These are phyloP conservation scores for Pilatotrama ljubarskyi DNA, from an alignment of 768 basidiomycete species.

Conservation along the genomic window DNA sequence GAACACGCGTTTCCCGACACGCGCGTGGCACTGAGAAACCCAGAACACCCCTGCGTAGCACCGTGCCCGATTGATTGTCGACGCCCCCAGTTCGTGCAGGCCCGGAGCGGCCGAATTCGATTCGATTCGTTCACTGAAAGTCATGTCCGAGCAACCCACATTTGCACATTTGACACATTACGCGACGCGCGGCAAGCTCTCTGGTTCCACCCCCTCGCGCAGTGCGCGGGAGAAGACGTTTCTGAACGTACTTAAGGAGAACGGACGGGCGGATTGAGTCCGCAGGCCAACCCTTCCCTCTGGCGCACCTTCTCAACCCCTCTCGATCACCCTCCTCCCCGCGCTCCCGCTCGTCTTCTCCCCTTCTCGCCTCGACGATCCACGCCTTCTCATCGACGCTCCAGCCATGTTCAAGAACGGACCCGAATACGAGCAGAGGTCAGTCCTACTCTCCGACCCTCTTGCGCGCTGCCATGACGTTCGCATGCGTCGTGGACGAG, in stretches of 20 bases:
- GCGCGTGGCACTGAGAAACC: constrained; percentile 18
- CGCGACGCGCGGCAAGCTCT: constrained; percentile 16
- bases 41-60: constrained; percentile 13
- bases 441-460: background rate
- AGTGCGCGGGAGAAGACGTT: constrained; percentile 15
- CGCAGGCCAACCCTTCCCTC: constrained; percentile 13
- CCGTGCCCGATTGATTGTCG: constrained; percentile 16
- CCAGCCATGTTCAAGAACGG: constrained; percentile 28
- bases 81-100: constrained; percentile 4
- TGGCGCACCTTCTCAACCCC: constrained; percentile 6
- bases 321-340: constrained; percentile 1
- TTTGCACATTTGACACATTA: constrained; percentile 18
- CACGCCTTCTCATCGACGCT: constrained; percentile 7
- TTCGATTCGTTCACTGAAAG: constrained; percentile 18
- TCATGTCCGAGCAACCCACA: constrained; percentile 20
- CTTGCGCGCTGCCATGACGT: background rate
- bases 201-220: constrained; percentile 4
- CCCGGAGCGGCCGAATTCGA: constrained; percentile 18
- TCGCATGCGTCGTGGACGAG: background rate
- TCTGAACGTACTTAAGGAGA: constrained; percentile 13
- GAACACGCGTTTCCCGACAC: constrained; percentile 5
- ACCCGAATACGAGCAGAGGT: constrained; percentile 32
- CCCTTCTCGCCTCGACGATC: constrained; percentile 12
- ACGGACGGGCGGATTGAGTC: background rate
- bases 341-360: background rate